Evolutionary conservation across 495 filamentous ascomycete species (phyloP), one percentile per base, ranked within the genome.

Genomic region (Amphirosellinia nigrospora): DNA sequence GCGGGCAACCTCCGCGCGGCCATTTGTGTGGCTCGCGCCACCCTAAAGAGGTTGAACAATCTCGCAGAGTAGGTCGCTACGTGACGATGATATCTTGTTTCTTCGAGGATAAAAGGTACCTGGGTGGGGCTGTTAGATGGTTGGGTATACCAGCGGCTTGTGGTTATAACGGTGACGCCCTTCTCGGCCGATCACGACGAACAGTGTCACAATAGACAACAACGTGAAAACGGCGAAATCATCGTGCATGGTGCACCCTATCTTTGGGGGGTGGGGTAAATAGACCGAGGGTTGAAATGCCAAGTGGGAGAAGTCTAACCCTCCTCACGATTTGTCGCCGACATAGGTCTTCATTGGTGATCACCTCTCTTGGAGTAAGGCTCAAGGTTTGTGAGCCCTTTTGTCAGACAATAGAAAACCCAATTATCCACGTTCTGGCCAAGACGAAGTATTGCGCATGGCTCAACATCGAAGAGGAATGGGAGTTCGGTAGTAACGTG

Each of bases 51-150:
- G 56, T 56, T 55, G 67, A 62, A 41, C 10, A 36, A 21, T 9
- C 21, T 70, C 48, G 36, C 39, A 60, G 38, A n/a, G 26, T 64
- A 64, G 68, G 58, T 53, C 38, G 39, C 32, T 56, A 38, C 19
- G 28, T 64, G 68, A 64, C 60, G 34, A 30, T 70, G 62, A 70
- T 64, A 70, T 60, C 41, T 63, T 62, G 66, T 34, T 64, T 64
- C 38, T 64, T 53, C 53, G 6, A 2, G 34, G 28, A 26, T 0
- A 58, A 64, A 46, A 64, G 38, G 26, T 19, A 48, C 36, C 21
- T 64, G 58, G 46, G 48, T 34, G 28, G 16, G 56, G 53, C 8
- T 58, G 21, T 43, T 67, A 53, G 61, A 45, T 62, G 58, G 67
- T 52, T 55, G 45, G 66, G 23, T 53, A 62, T 48, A 43, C 30